Evolutionary conservation across 306 rosid genomes (phyloP), one percentile per base, ranked within the genome.

Genomic region (Gastrolobium villosum): DNA sequence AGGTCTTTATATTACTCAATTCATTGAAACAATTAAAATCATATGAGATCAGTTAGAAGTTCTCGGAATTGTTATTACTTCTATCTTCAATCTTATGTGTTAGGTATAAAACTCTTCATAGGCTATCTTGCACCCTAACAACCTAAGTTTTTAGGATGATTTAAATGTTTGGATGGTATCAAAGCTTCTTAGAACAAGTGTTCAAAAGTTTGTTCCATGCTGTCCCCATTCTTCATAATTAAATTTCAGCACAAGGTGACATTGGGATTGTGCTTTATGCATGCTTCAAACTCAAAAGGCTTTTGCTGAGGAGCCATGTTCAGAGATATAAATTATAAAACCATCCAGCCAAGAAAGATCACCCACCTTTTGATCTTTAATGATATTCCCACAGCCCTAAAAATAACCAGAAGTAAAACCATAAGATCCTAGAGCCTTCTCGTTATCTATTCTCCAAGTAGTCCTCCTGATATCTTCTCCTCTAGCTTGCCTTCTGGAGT

Each of bases 11-110:
- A 15, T 57, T 15, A 59, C 43, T 41, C 43, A 50, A 59, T 49
- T 75, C 37, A 49, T 49, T 39, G 65, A 57, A 77, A 62, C 48
- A 36, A 13, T 65, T 61, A 31, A 68, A 49, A 52, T 65, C 43
- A 4, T 4, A 66, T 15, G 48, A 36, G 40, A 36, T 75, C 56
- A 36, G 57, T 79, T 60, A 52, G 30, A 41, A 46, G 34, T 63
- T 13, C 31, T 74, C 26, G 45, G 82, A 69, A 36, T 69, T 46
- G 34, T 65, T 55, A 26, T 56, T 56, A 35, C 46, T 36, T 31
- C 30, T 66, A 45, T 57, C 61, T n/a, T 48, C 28, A 52, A 55
- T 65, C 45, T 66, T 20, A 5, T 52, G 49, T 20, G 52, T 15
- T 70, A 53, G 53, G 67, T 67, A n/a, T 43, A 43, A 65, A 67